Conservation (phyloP, 78 protist species). For the Isochrysis galbana region DNA sequence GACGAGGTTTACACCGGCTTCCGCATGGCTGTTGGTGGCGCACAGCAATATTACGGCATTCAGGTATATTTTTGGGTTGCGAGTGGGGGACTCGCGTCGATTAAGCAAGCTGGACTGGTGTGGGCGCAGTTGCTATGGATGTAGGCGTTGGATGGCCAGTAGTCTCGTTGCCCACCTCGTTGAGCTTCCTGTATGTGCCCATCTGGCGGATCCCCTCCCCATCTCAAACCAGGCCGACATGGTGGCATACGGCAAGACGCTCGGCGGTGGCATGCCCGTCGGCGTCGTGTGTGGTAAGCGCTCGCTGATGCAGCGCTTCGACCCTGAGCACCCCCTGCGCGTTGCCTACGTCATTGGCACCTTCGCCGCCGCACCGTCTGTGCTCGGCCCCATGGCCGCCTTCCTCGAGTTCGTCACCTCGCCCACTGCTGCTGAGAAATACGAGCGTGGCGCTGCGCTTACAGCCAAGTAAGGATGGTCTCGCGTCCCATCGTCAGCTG, state of each 20-base stretch:
- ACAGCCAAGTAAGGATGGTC: no score
- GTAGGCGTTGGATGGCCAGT: no score
- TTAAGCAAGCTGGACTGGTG: no score
- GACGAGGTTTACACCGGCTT: conserved; percentile 22
- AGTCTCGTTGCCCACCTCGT: no score
- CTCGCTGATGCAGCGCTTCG: neutral
- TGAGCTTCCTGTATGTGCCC: no score
- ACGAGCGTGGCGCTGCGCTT: neutral
- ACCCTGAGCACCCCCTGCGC: neutral
- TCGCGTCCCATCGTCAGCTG: no score
- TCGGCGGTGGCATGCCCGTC: neutral
- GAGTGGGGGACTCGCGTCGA: no score
- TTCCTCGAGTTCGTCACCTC: neutral
- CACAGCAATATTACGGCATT: neutral
- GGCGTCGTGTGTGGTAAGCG: neutral
- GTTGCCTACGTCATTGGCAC: neutral
- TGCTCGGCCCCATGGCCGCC: neutral
- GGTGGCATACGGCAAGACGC: conserved; percentile 21
- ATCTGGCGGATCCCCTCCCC: no score
- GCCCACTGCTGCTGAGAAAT: neutral
- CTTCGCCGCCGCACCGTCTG: neutral
- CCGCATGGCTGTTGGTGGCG: conserved; percentile 4
- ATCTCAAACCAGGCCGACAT: neutral
- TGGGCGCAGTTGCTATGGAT: no score
- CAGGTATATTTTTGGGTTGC: no score